Percentiles rank a stretch among this genome's conserved stretches.
Conservation (phyloP, 768 basidiomycete genomes). For the Amanita jacksonii region DNA sequence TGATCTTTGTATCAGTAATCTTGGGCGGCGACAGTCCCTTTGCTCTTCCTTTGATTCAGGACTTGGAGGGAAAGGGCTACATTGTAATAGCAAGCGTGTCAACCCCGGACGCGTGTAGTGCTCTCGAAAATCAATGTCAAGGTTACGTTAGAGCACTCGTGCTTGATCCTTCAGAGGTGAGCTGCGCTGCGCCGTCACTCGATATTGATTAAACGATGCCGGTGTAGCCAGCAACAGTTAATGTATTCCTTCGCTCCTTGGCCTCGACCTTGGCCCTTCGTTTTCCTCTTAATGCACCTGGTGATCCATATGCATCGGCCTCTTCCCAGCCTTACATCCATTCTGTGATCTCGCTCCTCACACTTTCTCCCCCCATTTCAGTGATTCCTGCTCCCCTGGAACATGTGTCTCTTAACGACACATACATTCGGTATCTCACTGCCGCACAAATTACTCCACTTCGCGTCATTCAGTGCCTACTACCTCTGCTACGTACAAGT, state of each 20-base stretch:
- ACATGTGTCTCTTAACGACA: constrained; percentile 49
- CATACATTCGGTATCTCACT: constrained; percentile 63
- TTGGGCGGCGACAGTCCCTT: constrained; percentile 73
- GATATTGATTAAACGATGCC: not conserved
- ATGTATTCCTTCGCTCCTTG: constrained; percentile 73
- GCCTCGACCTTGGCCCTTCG: constrained; percentile 70
- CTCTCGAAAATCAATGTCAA: constrained; percentile 53
- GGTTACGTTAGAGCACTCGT: constrained; percentile 79
- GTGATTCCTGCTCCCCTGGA: constrained; percentile 54
- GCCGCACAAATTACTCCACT: constrained; percentile 73
- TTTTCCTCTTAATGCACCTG: constrained; percentile 69
- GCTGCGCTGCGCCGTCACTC: constrained; percentile 10
- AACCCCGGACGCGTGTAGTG: constrained; percentile 52
- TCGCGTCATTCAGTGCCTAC: constrained; percentile 63
- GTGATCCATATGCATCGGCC: constrained; percentile 71
- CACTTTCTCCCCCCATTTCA: constrained; percentile 35
- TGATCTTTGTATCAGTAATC: constrained; percentile 39
- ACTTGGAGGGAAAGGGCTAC: constrained; percentile 71
- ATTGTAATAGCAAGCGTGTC: constrained; percentile 78
- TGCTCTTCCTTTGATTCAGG: constrained; percentile 61
- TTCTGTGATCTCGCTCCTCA: constrained; percentile 68
- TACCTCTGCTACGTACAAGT: constrained; percentile 68
- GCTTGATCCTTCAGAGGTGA: constrained; percentile 69
- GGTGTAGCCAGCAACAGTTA: constrained; percentile 56
- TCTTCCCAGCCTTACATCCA: constrained; percentile 62